Percentiles rank a stretch among this genome's conserved stretches.
These are phyloP conservation scores for Magnolia changhungtana DNA, from an alignment of 164 flowering plant species.

Conservation along the genomic window DNA sequence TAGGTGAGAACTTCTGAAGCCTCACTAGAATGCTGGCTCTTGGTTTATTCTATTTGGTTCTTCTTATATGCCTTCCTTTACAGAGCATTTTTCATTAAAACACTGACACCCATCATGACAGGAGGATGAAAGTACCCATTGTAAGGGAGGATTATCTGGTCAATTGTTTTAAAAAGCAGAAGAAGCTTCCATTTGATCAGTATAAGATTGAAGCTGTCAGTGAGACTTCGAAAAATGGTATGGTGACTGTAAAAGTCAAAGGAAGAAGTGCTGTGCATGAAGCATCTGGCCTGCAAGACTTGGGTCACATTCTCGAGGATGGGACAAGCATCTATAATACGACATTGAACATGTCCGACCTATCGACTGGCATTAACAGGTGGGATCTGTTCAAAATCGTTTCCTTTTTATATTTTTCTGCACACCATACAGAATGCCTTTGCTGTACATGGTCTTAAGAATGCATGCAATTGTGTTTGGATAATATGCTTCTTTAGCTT, in stretches of 20 bases:
- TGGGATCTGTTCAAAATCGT: conserved; percentile 11
- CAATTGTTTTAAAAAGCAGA: conserved; percentile 66
- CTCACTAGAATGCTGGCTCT: neutral
- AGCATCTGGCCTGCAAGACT: conserved; percentile 85
- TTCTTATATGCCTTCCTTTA: neutral
- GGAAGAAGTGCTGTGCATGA: conserved; percentile 94
- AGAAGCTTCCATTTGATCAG: conserved; percentile 69
- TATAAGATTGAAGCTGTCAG: conserved; percentile 63
- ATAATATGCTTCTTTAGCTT: no score
- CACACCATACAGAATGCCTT: neutral
- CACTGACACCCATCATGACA: conserved; percentile 23
- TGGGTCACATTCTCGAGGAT: conserved; percentile 92
- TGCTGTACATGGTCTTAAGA: neutral
- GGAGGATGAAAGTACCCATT: conserved; percentile 85
- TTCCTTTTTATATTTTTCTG: neutral
- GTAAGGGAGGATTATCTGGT: conserved; percentile 83
- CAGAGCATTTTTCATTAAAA: neutral
- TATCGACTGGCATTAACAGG: conserved; percentile 94
- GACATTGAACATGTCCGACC: conserved; percentile 87
- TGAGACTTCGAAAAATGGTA: conserved; percentile 36
- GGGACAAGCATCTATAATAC: conserved; percentile 82
- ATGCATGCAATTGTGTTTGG: no score
- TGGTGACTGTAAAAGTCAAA: conserved; percentile 84
- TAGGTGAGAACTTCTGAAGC: conserved; percentile 39
- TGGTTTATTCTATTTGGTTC: neutral